Evolutionary conservation across 331 rosid genomes (phyloP), one percentile per base, ranked within the genome.

Genomic region (Rosa hybrid): DNA sequence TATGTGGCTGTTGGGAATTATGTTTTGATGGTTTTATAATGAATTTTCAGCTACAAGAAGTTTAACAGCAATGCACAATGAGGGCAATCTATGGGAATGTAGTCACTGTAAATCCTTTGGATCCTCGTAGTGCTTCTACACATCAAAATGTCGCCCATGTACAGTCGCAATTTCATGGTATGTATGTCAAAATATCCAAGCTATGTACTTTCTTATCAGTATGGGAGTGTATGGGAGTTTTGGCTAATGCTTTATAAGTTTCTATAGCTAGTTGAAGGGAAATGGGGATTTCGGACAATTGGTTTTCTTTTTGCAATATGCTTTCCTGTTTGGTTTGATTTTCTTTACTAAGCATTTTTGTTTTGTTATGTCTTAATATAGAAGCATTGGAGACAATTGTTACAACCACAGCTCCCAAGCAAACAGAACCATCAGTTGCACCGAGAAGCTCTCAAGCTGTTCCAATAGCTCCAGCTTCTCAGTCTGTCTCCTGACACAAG

Each of bases 31-130:
- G 21, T 50, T 49, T 20, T 13, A 20, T 44, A 70, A 77, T 75
- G n/a, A 6, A 81, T 83, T 76, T 57, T 17, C 81, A 94, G 97
- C 90, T 83, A 21, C 46, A 92, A 90, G 89, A 94, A 83, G 96
- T 57, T 82, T 82, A 80, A 89, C 70, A 86, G 48, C 81, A 89
- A 89, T 92, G 97, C 91, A 81, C 97, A 92, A 87, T 95, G 97
- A 72, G 97, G 91, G 84, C 97, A 94, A 82, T 81, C 92, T 42
- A 86, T 94, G 91, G 88, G 73, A 86, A 78, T 85, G 78, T 81
- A n/a, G 75, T 90, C 72, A 21, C 78, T 48, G 87, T 80, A 81
- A 84, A 81, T 87, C 83, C 92, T 51, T 42, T 80, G 16, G 97
- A 90, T 80, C 82, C 86, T 4, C 85, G 83, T 77, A 86, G 14